Percentiles rank a stretch among this genome's conserved stretches.
Evolutionary conservation across 148 eudicot genomes (phyloP).

Genomic region (Nepenthes mirabilis): DNA sequence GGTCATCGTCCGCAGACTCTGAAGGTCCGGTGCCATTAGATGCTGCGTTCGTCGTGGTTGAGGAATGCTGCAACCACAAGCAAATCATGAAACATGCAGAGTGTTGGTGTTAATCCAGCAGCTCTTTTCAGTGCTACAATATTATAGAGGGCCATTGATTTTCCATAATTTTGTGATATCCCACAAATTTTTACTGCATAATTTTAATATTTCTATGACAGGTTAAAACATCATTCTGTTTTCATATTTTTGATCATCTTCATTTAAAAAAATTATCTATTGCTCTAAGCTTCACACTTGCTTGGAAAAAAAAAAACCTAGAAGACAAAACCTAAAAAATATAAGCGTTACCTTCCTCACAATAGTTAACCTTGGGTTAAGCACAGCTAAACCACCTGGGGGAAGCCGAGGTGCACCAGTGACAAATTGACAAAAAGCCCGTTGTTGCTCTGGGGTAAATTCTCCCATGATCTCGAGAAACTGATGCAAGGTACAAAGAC

Average conservation of each 20-base stretch:
- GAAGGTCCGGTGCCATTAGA: conserved; percentile 13
- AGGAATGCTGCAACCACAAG: conserved; percentile 7
- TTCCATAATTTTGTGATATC: too few species aligned
- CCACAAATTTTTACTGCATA: too few species aligned
- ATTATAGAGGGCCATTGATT: too few species aligned
- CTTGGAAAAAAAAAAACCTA: too few species aligned
- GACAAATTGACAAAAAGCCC: conserved; percentile 96
- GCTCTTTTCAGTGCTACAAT: too few species aligned
- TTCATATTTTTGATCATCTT: too few species aligned
- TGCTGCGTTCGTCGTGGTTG: conserved; percentile 3
- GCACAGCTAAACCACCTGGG: conserved; percentile 89
- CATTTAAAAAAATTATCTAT: too few species aligned
- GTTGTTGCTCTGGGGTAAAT: conserved; percentile 83
- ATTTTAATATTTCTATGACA: too few species aligned
- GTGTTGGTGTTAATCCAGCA: too few species aligned
- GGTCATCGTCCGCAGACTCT: conserved; percentile 80
- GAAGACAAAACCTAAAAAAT: not conserved
- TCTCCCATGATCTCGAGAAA: conserved; percentile 96
- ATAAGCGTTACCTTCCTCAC: conserved; percentile 66
- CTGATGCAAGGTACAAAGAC: conserved; percentile 17
- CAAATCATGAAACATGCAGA: not conserved
- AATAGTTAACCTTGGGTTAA: conserved; percentile 90
- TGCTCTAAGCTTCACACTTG: too few species aligned
- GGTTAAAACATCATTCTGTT: too few species aligned
- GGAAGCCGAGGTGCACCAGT: conserved; percentile 99